A percentile compares a stretch with the other conserved stretches of the same genome.
Evolutionary conservation across 345 rosid genomes (phyloP).

Genomic region (Camelina neglecta): DNA sequence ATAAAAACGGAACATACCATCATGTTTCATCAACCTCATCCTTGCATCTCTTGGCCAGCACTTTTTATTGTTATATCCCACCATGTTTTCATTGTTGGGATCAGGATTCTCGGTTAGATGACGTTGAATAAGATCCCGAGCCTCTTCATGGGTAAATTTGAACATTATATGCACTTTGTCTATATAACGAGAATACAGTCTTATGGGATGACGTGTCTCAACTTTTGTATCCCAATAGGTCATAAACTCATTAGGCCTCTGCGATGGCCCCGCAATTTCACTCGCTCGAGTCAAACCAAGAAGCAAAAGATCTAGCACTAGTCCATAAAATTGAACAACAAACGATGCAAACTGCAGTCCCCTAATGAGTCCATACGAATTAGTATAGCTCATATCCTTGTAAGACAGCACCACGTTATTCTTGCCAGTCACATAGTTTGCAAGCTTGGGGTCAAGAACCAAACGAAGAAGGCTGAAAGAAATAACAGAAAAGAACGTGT

Average conservation of each 20-base stretch:
- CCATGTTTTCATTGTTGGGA: constrained; percentile 99
- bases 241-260: constrained; percentile 97
- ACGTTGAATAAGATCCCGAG: constrained; percentile 98
- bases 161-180: constrained; percentile 96
- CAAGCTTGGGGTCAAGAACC: constrained; percentile 99
- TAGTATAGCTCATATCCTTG: constrained; percentile 99
- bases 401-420: constrained; percentile 96
- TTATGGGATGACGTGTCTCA: constrained; percentile 95
- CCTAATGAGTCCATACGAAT: constrained; percentile 96
- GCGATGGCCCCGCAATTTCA: constrained; percentile 99
- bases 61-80: constrained; percentile 98
- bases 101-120: constrained; percentile 99
- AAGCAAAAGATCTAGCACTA: constrained; percentile 89
- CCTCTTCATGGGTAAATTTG: constrained; percentile 97
- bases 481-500: constrained; percentile 22
- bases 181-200: constrained; percentile 94
- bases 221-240: constrained; percentile 98
- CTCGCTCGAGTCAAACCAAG: constrained; percentile 99
- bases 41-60: constrained; percentile 99
- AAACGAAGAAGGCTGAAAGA: constrained; percentile 88
- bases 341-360: constrained; percentile 99
- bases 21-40: constrained; percentile 99
- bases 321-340: constrained; percentile 98
- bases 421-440: constrained; percentile 98
- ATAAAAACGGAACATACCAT: constrained; percentile 57